Conservation (phyloP, 257 asterid genomes). For the Solanum gracilifrons region DNA sequence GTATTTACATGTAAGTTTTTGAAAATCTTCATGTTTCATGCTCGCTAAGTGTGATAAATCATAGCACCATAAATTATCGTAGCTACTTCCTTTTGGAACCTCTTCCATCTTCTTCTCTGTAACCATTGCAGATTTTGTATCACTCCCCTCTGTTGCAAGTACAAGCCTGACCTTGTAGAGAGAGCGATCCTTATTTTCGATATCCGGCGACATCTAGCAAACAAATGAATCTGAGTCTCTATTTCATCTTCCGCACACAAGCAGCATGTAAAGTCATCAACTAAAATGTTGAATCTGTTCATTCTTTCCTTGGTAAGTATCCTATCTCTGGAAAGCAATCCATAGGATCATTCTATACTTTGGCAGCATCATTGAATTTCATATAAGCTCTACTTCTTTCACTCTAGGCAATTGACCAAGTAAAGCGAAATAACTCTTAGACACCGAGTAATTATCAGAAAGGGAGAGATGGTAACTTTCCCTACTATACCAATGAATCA, state of each 20-base stretch:
- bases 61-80: too few relatives aligned
- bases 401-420: neutral
- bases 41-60: too few relatives aligned
- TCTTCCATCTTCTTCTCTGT: too few relatives aligned
- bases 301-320: neutral
- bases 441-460: neutral
- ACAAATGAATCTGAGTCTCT: neutral
- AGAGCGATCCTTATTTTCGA: neutral
- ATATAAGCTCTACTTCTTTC: neutral
- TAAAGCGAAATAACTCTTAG: neutral
- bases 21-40: too few relatives aligned
- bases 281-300: neutral
- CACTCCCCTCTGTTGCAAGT: neutral
- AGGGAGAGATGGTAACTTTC: neutral
- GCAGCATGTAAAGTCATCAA: neutral
- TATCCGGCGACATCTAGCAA: neutral
- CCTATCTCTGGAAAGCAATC: neutral
- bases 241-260: neutral
- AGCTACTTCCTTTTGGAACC: too few relatives aligned
- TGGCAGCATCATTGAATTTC: neutral
- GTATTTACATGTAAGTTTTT: too few relatives aligned
- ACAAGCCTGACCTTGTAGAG: neutral
- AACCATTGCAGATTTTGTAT: neutral
- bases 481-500: neutral
- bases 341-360: neutral